phyloP scores from a whole-genome alignment of 2,329 filamentous ascomycete species.

The Volutella citrinella region DNA sequence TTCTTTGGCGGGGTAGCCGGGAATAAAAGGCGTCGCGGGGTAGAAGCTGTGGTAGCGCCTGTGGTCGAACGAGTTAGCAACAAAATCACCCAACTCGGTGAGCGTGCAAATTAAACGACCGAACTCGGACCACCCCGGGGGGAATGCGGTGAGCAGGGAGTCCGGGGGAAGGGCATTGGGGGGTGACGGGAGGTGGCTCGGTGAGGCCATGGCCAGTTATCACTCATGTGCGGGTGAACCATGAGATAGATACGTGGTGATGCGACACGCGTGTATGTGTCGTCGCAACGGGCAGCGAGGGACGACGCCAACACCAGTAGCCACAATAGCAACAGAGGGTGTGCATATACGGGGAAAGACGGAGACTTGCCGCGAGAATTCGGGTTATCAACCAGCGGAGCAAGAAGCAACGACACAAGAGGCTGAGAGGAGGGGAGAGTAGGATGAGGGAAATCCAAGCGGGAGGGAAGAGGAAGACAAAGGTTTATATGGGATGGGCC shows the following conservation, averaged over 20 bases:
- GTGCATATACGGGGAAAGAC: no score
- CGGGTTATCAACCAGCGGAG: no score
- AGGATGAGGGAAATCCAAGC: slow-evolving; percentile 4
- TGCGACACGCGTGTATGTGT: no score
- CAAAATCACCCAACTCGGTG: slow-evolving; percentile 10
- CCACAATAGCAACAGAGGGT: no score
- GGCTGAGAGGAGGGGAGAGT: slow-evolving; percentile 2
- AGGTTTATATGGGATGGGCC: slow-evolving; percentile 8
- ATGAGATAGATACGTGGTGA: no score
- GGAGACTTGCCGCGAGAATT: no score
- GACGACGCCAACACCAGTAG: no score
- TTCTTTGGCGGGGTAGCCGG: slow-evolving; percentile 25
- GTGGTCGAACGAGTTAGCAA: slow-evolving; percentile 24
- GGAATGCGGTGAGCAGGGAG: no score
- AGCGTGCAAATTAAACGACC: slow-evolving; percentile 4
- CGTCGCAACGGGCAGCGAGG: no score
- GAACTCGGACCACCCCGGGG: slow-evolving; percentile 1
- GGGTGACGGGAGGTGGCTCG: no score
- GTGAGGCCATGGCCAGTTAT: no score
- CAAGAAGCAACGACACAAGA: slow-evolving; percentile 19
- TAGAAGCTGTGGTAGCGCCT: slow-evolving; percentile 18
- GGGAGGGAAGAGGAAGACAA: slow-evolving; percentile 1
- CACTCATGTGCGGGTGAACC: no score
- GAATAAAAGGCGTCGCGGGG: slow-evolving; percentile 23
- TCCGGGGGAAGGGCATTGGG: slow-evolving; percentile 1